Base-by-base conservation (phyloP, 208 protist species). In the Acanthamoeba healyi region DNA sequence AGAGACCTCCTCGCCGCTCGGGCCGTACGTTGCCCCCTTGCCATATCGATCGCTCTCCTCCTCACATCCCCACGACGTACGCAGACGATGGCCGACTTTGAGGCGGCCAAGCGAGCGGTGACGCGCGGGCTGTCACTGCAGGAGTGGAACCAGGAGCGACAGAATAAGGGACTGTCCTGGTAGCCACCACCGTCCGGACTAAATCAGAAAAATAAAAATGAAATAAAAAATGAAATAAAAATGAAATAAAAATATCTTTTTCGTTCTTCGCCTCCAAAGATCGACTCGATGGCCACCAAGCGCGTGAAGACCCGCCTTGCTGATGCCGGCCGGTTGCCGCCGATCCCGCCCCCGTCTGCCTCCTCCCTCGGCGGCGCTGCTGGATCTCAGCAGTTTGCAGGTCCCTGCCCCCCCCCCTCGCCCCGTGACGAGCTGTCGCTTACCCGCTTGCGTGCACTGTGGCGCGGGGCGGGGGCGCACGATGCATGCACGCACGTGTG, bases 31-130 rank as follows among this genome's bases (percentile, higher is more conserved):
- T 22, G 29, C 14, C 49, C 36, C 4, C 32, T 49, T 10, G 26
- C 22, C 9, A 14, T 24, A 4, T 24, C 72, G 38, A 44, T 49
- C 34, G 9, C 15, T 29, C 9, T 81, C 72, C 9, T 81, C 40
- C 40, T 49, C 40, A 9, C 9, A 9, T 40, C 26, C 72, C 26
- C 49, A 9, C 72, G 10, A 6, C 36, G 42, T 32, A 46, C 7
- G 17, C 82, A 90, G 82, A 90, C 51, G 3, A 70, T 90, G 56
- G 82, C 54, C 2, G 82, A 90, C 82, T 90, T 90, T 12, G 10
- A 29, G 36, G 26, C 82, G 0, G 82, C 82, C 54, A 90, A 90
- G 10, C 58, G 22, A 38, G 34, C 58, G 26, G 82, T 90, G 15
- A 90, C 84, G 15, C 14, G 84, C 38, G 84, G 84, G 7, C n/a